Base-by-base conservation (phyloP, 306 rosid genomes). In the Trifolium fragiferum region DNA sequence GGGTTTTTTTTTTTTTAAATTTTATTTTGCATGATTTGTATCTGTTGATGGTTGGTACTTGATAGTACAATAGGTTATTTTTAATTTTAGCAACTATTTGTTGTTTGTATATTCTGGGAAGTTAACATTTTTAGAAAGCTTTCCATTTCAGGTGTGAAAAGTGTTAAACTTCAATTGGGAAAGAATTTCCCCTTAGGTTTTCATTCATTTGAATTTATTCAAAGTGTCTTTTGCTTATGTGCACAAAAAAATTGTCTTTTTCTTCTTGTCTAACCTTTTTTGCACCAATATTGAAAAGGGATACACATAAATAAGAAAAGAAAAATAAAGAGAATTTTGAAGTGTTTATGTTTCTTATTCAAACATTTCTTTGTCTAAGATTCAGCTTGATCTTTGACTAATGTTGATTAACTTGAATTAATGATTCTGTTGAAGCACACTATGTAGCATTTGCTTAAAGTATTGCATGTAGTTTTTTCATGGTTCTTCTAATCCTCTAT, bases 101-200 rank as follows among this genome's bases (percentile, higher is more conserved):
- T 47, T 46, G 8, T 72, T 12, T 66, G 55, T 58, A 70, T 49
- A 63, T 74, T 77, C 68, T 74, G 43, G 68, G 66, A 64, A 64
- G 69, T 78, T 50, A 35, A 41, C 77, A 66, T 66, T 46, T 77
- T 40, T 76, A 54, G 71, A 62, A 55, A 57, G 79, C 66, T 80
- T 77, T 80, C 76, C 44, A 10, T 53, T 81, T 78, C 61, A n/a
- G 72, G 66, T 16, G 49, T 35, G 66, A 64, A 53, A 72, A 49
- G 30, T 20, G 47, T 63, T 21, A 2, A 40, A 53, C 65, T 76
- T 53, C 23, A 38, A 49, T 66, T 57, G 50, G 61, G 53, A 68
- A 43, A 53, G 59, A 46, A 23, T 76, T 35, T 37, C 2, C 43
- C 43, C 41, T 43, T 66, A 11, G n/a, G 51, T 20, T 65, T 44